Conservation (phyloP, 768 basidiomycete genomes). For the Leccinellum albellum region DNA sequence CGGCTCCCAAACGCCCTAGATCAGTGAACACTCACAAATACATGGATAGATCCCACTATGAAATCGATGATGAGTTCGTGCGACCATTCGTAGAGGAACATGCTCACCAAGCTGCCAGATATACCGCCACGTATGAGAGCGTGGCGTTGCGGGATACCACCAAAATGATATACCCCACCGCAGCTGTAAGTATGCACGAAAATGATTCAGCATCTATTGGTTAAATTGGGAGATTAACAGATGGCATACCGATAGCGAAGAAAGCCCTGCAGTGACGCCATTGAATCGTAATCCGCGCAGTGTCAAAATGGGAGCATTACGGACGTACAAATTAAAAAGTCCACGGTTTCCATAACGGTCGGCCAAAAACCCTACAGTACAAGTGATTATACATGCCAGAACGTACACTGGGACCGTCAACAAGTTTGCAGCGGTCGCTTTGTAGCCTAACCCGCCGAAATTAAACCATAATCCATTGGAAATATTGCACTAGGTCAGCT, state of each 20-base stretch:
- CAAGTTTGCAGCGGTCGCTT: constrained; percentile 68
- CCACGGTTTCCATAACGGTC: constrained; percentile 61
- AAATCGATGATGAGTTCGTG: not conserved
- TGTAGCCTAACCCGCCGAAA: constrained; percentile 41
- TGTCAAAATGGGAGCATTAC: not conserved
- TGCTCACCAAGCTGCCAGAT: constrained; percentile 61
- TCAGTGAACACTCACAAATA: constrained; percentile 47
- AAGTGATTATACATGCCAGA: constrained; percentile 64
- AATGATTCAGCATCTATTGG: not conserved
- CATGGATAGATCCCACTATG: constrained; percentile 69
- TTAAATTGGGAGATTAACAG: not conserved
- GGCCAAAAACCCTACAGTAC: constrained; percentile 56
- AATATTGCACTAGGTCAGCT: constrained; percentile 1
- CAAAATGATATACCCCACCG: constrained; percentile 67
- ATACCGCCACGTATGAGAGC: constrained; percentile 70
- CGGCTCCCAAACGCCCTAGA: not conserved
- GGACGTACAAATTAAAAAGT: constrained; percentile 57
- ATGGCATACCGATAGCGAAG: constrained; percentile 24
- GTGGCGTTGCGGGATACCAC: constrained; percentile 57
- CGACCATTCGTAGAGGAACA: not conserved
- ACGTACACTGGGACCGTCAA: constrained; percentile 76
- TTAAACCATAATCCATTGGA: not conserved
- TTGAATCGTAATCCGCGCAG: not conserved
- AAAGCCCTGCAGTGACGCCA: constrained; percentile 15
- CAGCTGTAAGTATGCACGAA: constrained; percentile 33